Conservation (phyloP, 1,284 basidiomycete genomes). For the Tremellales sp. region DNA sequence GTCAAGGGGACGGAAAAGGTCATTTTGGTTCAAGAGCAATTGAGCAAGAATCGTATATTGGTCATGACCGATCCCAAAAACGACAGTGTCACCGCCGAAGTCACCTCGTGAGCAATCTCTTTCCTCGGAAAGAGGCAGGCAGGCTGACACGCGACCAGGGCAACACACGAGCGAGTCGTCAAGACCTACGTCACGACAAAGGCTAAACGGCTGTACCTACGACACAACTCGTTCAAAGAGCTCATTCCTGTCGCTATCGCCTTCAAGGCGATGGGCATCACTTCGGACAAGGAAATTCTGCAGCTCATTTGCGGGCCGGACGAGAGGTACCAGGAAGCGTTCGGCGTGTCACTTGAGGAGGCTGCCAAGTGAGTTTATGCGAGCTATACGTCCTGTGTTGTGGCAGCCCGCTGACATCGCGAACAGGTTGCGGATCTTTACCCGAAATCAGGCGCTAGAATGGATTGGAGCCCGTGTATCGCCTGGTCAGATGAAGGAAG, state of each 20-base stretch:
- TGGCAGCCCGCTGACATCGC: no score
- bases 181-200: constrained; percentile 98
- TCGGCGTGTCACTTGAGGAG: constrained; percentile 91
- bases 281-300: constrained; percentile 97
- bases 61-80: constrained; percentile 92
- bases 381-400: no score
- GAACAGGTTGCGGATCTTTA: constrained; percentile 70
- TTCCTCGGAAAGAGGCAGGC: background rate
- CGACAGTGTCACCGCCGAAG: constrained; percentile 89
- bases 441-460: constrained; percentile 89
- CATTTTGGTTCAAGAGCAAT: constrained; percentile 96
- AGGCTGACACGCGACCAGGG: constrained; percentile 55
- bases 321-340: constrained; percentile 81
- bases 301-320: constrained; percentile 90
- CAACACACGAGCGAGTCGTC: constrained; percentile 96
- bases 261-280: constrained; percentile 92
- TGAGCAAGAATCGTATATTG: constrained; percentile 99
- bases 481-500: constrained; percentile 59
- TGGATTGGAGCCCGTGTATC: constrained; percentile 93
- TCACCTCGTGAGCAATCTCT: constrained; percentile 77
- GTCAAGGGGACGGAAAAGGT: constrained; percentile 99
- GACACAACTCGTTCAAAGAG: constrained; percentile 98
- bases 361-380: constrained; percentile 59
- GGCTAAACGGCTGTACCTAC: constrained; percentile 87
- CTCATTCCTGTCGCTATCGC: constrained; percentile 95